These are phyloP conservation scores for Aspergillus japonicus DNA, from an alignment of 2,329 filamentous ascomycete species.

Conservation along the genomic window DNA sequence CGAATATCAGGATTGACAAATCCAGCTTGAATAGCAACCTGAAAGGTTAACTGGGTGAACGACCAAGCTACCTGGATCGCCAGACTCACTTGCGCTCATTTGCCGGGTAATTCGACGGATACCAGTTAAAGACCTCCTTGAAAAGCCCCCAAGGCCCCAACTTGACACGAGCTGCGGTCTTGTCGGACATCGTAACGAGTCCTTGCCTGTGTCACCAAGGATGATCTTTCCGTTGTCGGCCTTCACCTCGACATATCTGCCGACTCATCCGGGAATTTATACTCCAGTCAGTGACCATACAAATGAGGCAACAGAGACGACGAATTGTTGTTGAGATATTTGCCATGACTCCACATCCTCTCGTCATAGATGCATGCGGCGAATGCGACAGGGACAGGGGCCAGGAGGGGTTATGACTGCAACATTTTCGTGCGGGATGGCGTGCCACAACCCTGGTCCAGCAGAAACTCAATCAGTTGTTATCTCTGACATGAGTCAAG, in stretches of 20 bases:
- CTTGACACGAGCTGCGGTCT: constrained; percentile 5
- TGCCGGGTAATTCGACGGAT: constrained; percentile 29
- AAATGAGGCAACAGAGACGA: neutral
- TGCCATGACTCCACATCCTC: constrained; percentile 18
- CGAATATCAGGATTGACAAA: constrained; percentile 32
- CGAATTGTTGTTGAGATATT: neutral
- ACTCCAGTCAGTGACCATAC: neutral
- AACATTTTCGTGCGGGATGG: constrained; percentile 22
- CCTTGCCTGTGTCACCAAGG: neutral
- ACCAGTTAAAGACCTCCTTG: constrained; percentile 37
- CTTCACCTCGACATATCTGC: neutral
- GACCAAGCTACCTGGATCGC: neutral
- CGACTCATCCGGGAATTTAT: neutral
- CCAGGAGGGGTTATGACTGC: constrained; percentile 5
- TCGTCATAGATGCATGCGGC: constrained; percentile 18
- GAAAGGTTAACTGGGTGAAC: neutral
- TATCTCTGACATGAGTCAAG: constrained; percentile 6
- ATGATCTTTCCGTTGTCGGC: neutral
- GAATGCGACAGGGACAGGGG: neutral
- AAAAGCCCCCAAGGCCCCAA: constrained; percentile 20
- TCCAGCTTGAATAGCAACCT: constrained; percentile 34
- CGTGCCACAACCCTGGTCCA: constrained; percentile 19
- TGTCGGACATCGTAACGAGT: constrained; percentile 18
- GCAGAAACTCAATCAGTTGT: constrained; percentile 1
- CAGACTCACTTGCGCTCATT: constrained; percentile 30